phyloP scores from a whole-genome alignment of 768 basidiomycete genomes.

The Tremella yokohamensis region DNA sequence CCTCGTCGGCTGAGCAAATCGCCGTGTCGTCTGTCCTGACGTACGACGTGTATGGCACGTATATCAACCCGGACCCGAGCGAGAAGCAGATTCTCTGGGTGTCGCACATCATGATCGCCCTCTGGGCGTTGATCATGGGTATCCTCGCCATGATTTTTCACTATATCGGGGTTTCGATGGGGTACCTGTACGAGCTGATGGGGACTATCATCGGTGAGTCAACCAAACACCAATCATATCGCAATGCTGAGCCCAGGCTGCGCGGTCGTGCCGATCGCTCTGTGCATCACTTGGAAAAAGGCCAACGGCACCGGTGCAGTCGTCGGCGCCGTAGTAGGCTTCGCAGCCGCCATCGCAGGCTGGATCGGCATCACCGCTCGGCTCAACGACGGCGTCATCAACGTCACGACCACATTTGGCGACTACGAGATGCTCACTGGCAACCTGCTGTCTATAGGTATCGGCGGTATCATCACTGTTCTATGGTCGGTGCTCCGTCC shows the following conservation, averaged over 20 bases:
- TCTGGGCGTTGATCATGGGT: constrained; percentile 60
- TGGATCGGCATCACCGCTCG: constrained; percentile 80
- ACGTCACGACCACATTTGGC: constrained; percentile 56
- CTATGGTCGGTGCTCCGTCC: constrained; percentile 68
- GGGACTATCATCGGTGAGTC: constrained; percentile 8
- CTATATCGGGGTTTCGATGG: constrained; percentile 88
- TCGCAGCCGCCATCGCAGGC: constrained; percentile 66
- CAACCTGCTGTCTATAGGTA: constrained; percentile 77
- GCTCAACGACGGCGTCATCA: constrained; percentile 67
- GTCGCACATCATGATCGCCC: constrained; percentile 35
- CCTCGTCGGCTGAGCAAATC: constrained; percentile 84
- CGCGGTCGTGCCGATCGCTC: constrained; percentile 79
- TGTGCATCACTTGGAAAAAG: constrained; percentile 77
- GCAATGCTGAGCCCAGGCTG: constrained; percentile 53
- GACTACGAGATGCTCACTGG: constrained; percentile 72
- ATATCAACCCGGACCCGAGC: constrained; percentile 76
- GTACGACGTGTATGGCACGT: constrained; percentile 54
- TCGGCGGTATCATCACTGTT: constrained; percentile 73
- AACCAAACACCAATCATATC: constrained; percentile 3
- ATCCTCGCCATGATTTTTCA: constrained; percentile 80
- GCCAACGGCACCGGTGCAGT: constrained; percentile 84
- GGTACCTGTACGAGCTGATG: constrained; percentile 69
- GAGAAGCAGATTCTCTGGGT: constrained; percentile 53
- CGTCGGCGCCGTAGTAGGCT: constrained; percentile 66
- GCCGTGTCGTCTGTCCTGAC: constrained; percentile 63